Conservation (phyloP, 2,329 filamentous ascomycete species). For the Helminthosporium solani region DNA sequence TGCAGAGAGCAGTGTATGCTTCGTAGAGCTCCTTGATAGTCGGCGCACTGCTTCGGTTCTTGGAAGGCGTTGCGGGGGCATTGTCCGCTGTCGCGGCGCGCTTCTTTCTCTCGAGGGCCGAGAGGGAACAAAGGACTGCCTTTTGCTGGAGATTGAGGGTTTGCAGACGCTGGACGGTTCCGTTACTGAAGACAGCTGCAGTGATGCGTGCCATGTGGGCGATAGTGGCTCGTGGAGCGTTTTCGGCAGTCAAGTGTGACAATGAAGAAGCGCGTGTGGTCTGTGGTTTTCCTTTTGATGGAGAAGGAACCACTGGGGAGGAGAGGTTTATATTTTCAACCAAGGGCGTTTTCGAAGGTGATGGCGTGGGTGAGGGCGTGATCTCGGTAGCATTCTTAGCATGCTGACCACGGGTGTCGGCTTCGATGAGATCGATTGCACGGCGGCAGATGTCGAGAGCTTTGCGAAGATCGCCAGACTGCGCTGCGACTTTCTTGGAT, state of each 20-base stretch:
- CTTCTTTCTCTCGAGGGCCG: conserved; percentile 79
- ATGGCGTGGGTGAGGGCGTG: conserved; percentile 51
- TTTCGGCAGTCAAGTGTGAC: conserved; percentile 67
- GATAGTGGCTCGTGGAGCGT: conserved; percentile 84
- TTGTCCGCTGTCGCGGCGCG: conserved; percentile 44
- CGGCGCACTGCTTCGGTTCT: conserved; percentile 60
- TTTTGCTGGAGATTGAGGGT: conserved; percentile 95
- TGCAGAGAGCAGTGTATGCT: conserved; percentile 80
- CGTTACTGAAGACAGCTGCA: conserved; percentile 84
- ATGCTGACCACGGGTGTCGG: conserved; percentile 75
- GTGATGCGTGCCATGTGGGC: conserved; percentile 91
- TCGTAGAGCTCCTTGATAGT: conserved; percentile 83
- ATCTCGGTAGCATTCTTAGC: conserved; percentile 58
- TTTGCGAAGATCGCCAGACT: conserved; percentile 91
- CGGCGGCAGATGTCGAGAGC: conserved; percentile 92
- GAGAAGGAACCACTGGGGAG: conserved; percentile 46
- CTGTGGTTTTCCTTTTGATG: conserved; percentile 39
- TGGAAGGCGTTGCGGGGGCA: conserved; percentile 45
- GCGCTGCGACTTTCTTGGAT: conserved; percentile 89
- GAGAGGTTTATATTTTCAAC: conserved; percentile 79
- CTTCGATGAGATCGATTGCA: conserved; percentile 84
- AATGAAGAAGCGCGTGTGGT: conserved; percentile 48
- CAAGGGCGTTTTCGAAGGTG: conserved; percentile 73
- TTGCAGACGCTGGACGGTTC: conserved; percentile 78
- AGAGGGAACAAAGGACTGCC: conserved; percentile 83